Base-by-base conservation (phyloP, 305 asterid species). In the Solanum chacoense region DNA sequence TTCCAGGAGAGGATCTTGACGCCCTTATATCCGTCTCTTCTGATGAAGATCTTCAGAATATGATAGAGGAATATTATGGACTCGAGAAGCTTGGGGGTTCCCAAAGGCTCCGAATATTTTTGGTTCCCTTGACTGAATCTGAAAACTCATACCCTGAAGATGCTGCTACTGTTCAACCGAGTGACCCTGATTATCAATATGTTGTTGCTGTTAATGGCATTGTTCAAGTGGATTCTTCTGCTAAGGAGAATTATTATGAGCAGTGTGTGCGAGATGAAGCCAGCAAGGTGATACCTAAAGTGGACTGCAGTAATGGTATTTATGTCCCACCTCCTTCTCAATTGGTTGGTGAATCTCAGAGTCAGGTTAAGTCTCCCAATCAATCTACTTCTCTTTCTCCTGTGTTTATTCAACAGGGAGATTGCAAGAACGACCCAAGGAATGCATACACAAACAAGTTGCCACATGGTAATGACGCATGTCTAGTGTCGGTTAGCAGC, bases 11-110 rank as follows among this genome's bases (percentile, higher is more conserved):
- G 94, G 96, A 94, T 90, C 93, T 94, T 88, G 95, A 94, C 78
- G 94, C 97, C 88, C 95, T 93, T 81, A 94, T 94, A 92, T 94
- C 97, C n/a, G 95, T 94, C 85, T 93, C 95, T 88, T 94, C 94
- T n/a, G 91, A 94, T 73, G 96, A 94, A 90, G 96, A 93, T 90
- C 93, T 94, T 87, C 96, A 92, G 88, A 94, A 94, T 90, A 94
- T 94, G 97, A 90, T 94, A 88, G 97, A 94, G 90, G 97, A 94
- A 88, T 94, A 94, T 91, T 59, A 89, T 85, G 95, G 93, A 65
- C 85, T 88, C 45, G 95, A 93, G 80, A 91, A 84, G 38, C 91
- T 90, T 67, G 96, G 92, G 18, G 94, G 92, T 87, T 91, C 94
- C 87, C 96, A 93, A 90, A 91, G 98, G 42, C 94, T 93, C 67